A percentile compares a stretch with the other conserved stretches of the same genome.
Conservation (phyloP, 2,329 filamentous ascomycete genomes). For the Talaromyces funiculosus region DNA sequence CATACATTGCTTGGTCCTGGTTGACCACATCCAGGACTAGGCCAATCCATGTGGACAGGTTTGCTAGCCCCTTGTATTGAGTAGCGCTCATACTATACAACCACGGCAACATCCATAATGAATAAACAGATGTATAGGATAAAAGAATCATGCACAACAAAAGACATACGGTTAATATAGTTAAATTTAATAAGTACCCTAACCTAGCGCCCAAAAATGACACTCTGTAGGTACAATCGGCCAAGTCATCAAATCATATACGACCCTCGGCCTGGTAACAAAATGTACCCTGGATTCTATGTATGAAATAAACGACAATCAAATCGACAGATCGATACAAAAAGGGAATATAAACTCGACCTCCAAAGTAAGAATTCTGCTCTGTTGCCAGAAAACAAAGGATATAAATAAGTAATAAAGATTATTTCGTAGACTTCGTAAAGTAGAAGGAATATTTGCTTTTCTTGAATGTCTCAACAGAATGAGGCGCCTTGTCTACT, state of each 20-base stretch:
- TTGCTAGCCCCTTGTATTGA: too few species aligned
- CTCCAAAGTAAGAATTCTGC: neutral
- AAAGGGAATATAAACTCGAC: neutral
- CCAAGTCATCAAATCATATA: neutral
- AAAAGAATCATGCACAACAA: too few species aligned
- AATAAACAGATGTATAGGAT: too few species aligned
- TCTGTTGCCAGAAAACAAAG: neutral
- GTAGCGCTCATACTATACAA: too few species aligned
- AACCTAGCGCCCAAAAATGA: neutral
- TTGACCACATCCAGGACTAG: too few species aligned
- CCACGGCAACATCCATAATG: too few species aligned
- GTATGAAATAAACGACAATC: neutral
- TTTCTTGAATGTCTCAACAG: neutral
- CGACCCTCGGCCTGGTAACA: neutral
- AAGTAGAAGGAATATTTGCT: neutral
- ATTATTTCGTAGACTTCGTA: constrained; percentile 7
- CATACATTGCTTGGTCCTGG: too few species aligned
- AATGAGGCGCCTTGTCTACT: constrained; percentile 32
- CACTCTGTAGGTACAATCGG: neutral
- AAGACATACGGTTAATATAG: neutral
- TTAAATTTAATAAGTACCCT: neutral
- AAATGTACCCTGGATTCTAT: neutral
- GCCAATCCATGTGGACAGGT: too few species aligned
- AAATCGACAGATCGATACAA: neutral
- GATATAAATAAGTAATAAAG: constrained; percentile 8